phyloP scores from a whole-genome alignment of 257 asterid genomes.

The Apocynum venetum region DNA sequence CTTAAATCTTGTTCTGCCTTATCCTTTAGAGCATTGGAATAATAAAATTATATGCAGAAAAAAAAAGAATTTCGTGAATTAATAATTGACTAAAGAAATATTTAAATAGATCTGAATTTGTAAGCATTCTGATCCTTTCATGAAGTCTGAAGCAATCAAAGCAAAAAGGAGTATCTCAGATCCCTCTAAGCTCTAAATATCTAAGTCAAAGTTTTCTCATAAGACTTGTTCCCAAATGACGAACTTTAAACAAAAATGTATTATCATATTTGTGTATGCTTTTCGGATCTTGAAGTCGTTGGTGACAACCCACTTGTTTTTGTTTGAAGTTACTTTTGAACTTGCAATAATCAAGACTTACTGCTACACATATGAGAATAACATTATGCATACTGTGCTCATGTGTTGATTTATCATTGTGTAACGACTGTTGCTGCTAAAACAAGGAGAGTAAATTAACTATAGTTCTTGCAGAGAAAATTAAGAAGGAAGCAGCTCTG shows the following conservation, averaged over 20 bases:
- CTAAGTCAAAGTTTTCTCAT: not conserved
- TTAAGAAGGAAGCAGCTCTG: too few species aligned
- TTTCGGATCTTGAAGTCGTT: not conserved
- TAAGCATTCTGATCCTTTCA: not conserved
- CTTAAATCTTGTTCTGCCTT: constrained; percentile 30
- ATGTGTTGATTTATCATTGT: too few species aligned
- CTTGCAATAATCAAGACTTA: too few species aligned
- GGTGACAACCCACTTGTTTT: not conserved
- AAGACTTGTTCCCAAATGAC: not conserved
- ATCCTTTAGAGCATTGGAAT: constrained; percentile 33
- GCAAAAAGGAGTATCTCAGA: not conserved
- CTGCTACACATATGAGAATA: too few species aligned
- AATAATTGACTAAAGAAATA: constrained; percentile 18
- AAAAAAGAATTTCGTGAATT: not conserved
- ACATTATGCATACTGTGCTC: too few species aligned
- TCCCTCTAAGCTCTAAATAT: not conserved
- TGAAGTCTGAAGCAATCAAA: not conserved
- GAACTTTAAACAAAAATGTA: not conserved
- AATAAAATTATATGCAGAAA: constrained; percentile 11
- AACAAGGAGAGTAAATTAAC: too few species aligned
- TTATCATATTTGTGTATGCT: not conserved
- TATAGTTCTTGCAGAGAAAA: too few species aligned
- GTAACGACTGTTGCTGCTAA: too few species aligned
- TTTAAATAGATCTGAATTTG: constrained; percentile 23
- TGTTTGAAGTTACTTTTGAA: too few species aligned